Base-by-base conservation (phyloP, 2,329 filamentous ascomycete genomes). In the Claviceps arundinis region DNA sequence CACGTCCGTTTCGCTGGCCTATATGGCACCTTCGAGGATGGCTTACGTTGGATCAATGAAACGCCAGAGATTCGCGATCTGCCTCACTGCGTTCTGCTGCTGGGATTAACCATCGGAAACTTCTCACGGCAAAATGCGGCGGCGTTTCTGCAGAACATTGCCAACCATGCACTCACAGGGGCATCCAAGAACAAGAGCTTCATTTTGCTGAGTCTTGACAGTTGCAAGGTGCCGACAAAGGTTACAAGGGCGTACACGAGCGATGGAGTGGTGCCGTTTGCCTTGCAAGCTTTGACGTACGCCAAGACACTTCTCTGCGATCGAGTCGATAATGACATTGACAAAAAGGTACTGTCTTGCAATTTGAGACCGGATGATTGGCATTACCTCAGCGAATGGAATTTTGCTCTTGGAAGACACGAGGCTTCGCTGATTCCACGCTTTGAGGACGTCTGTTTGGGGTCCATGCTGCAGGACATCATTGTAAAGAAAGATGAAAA, bases 21-120 rank as follows among this genome's bases (percentile, higher is more conserved):
- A 4, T 37, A 48, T 22, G 46, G 46, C n/a, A 48, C 46, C 13
- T 50, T 50, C 11, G 48, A 44, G 37, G 48, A 50, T 6, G 48
- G 48, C 14, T n/a, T 50, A 9, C 48, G 48, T 17, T 50, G 48
- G 48, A 16, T 50, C 26, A 37, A n/a, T 8, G 24, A 50, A 16
- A 44, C 26, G n/a, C 48, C 48, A 2, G 41, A 37, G 11, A 50
- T 50, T 22, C 17, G 41, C 7, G 48, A 50, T 22, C 17, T 44
- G 17, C 48, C 48, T 22, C 48, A 45, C 24, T 50, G 48, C 26
- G 38, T 50, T 7, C 41, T 50, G 41, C 41, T 50, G 5, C 40
- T 50, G n/a, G 48, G 48, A 5, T 26, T 50, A 9, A 50, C 48
- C 17, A 50, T 50, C 19, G 48, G 48, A 2, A 50, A 50, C 38